Evolutionary conservation across 78 protist genomes (phyloP).

Genomic region (Diacronema lutheri): DNA sequence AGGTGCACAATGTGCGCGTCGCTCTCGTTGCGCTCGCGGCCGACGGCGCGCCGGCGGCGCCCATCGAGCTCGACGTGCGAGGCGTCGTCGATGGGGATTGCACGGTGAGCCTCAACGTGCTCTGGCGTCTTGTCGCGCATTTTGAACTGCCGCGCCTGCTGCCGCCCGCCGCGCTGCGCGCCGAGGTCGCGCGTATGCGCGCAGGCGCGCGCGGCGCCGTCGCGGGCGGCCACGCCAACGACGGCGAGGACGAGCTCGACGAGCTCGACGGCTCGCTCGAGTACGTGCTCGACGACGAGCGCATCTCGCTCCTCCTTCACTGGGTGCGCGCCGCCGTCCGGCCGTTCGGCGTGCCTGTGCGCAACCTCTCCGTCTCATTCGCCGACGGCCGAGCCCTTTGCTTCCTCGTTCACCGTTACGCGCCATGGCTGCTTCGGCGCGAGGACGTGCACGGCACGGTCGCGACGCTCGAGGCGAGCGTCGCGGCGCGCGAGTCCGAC

Average conservation of each 20-base stretch:
- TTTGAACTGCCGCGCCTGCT: background rate
- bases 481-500: background rate
- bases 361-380: background rate
- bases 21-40: background rate
- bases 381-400: background rate
- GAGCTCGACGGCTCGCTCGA: background rate
- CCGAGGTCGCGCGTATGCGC: background rate
- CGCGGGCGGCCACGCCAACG: background rate
- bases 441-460: no score
- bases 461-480: no score
- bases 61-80: background rate
- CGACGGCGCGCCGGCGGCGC: background rate
- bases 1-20: background rate
- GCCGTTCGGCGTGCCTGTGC: background rate
- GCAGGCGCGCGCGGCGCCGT: background rate
- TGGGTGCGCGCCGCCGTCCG: background rate
- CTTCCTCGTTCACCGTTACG: background rate
- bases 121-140: background rate
- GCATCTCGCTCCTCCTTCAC: background rate
- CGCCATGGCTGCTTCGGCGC: background rate
- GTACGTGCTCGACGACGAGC: background rate
- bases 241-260: background rate
- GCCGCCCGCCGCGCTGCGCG: background rate
- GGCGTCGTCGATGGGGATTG: background rate
- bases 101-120: background rate